phyloP scores from a whole-genome alignment of 2,329 filamentous ascomycete species.

The Botryosphaeria dothidea region DNA sequence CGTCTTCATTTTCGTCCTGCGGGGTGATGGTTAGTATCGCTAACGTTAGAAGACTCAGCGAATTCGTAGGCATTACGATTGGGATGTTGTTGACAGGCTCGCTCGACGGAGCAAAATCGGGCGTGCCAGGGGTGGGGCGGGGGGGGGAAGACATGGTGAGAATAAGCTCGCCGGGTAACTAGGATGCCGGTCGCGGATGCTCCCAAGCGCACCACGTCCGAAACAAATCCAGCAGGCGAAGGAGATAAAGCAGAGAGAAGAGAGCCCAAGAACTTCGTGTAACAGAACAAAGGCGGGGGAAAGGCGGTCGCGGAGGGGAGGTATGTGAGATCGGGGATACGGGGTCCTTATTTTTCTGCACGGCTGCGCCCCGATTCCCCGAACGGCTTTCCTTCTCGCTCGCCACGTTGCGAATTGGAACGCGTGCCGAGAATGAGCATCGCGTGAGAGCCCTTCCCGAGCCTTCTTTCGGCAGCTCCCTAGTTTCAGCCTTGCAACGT shows the following conservation, averaged over 20 bases:
- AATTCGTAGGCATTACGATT: too few species aligned
- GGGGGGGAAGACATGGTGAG: conserved; percentile 5
- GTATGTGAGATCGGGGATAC: background rate
- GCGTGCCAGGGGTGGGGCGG: background rate
- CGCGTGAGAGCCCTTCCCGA: background rate
- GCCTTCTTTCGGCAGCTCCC: background rate
- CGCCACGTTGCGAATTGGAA: background rate
- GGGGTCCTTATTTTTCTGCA: background rate
- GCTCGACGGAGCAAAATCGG: background rate
- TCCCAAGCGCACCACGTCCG: background rate
- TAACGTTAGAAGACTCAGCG: too few species aligned
- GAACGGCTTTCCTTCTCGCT: background rate
- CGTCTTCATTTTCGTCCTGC: conserved; percentile 23
- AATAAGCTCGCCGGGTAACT: background rate
- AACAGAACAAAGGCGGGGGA: background rate
- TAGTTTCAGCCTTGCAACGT: background rate
- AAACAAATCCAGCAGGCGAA: background rate
- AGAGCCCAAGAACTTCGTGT: background rate
- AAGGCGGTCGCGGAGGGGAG: background rate
- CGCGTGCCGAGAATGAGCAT: background rate
- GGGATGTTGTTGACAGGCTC: conserved; percentile 10
- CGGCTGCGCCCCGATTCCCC: background rate
- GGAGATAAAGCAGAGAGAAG: background rate
- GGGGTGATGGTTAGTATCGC: background rate
- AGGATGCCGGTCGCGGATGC: background rate